Conservation (phyloP, 768 basidiomycete species). For the Termitomyces eurrhizus region DNA sequence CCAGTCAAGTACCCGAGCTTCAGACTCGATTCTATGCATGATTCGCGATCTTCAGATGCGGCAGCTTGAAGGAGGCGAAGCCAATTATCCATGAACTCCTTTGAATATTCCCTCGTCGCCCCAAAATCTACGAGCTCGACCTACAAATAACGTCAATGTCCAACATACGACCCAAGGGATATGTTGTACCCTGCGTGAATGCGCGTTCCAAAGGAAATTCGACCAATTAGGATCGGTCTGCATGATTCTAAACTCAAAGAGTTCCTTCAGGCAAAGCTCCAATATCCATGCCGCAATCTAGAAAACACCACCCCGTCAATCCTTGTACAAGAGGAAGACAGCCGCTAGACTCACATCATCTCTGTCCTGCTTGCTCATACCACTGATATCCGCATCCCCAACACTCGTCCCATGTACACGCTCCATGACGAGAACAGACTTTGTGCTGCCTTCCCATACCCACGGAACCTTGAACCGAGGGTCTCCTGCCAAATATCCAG, state of each 20-base stretch:
- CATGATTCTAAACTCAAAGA: conserved; percentile 91
- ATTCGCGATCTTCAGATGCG: conserved; percentile 58
- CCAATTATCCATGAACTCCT: conserved; percentile 88
- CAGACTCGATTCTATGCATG: conserved; percentile 70
- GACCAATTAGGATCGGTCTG: conserved; percentile 99
- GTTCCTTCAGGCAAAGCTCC: conserved; percentile 83
- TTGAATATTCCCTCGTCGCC: conserved; percentile 83
- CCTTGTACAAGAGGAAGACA: background rate
- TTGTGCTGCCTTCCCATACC: conserved; percentile 80
- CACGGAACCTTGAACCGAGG: conserved; percentile 78
- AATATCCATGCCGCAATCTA: conserved; percentile 85
- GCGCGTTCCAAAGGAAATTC: conserved; percentile 87
- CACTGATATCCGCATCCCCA: conserved; percentile 54
- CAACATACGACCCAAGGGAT: background rate
- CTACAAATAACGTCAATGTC: conserved; percentile 27
- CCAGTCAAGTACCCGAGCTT: conserved; percentile 89
- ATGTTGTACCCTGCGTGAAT: conserved; percentile 50
- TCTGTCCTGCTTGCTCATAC: conserved; percentile 60
- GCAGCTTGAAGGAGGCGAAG: conserved; percentile 80
- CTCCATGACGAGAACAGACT: conserved; percentile 88
- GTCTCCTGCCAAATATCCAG: conserved; percentile 50
- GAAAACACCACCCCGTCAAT: background rate
- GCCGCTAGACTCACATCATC: conserved; percentile 54
- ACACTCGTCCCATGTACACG: conserved; percentile 77
- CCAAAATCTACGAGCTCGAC: conserved; percentile 94